Evolutionary conservation across 768 basidiomycete species (phyloP), one percentile per base, ranked within the genome.

Genomic region (Amanita fuliginea): DNA sequence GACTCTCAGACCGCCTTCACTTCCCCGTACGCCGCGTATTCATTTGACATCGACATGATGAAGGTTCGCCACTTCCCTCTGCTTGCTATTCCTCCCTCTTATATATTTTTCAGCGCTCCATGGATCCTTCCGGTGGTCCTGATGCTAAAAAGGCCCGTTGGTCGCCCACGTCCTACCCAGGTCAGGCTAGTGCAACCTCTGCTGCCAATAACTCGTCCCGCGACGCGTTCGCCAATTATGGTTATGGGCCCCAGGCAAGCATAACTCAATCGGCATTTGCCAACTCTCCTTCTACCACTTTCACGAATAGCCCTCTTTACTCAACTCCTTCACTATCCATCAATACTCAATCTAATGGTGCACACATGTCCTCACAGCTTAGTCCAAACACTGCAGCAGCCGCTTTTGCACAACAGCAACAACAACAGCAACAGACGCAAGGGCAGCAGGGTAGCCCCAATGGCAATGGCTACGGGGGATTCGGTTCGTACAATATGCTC

Each of bases 131-230:
- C 56, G 82, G 80, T 59, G 86, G 84, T 59, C 86, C 85, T 56
- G 86, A 88, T 66, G 74, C 83, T 49, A 92, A 92, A 77, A 92
- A 92, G 68, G 82, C 89, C 51, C 85, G 89, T 57, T 90, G 88
- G 88, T 88, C 86, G 24, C 85, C 86, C 46, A 81, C 75, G 45
- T 79, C 67, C 33, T 68, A 72, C 57, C 60, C 71, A 42, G 64
- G 57, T 42, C 68, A 70, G 54, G 65, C 67, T 51, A 63, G 65
- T 36, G 65, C 60, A 49, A 49, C 64, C 14, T 62, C 65, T 40
- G 51, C 64, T 44, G 60, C 61, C 49, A 62, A 53, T 51, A 60
- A 59, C 57, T 69, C 74, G 47, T 64, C 74, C 50, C 76, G 80
- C 42, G 83, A 87, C 62, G 77, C 80, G 19, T 90, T 86, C 61